A percentile compares a stretch with the other conserved stretches of the same genome.
Evolutionary conservation across 768 basidiomycete species (phyloP).

Genomic region (Rubroboletus satanas): DNA sequence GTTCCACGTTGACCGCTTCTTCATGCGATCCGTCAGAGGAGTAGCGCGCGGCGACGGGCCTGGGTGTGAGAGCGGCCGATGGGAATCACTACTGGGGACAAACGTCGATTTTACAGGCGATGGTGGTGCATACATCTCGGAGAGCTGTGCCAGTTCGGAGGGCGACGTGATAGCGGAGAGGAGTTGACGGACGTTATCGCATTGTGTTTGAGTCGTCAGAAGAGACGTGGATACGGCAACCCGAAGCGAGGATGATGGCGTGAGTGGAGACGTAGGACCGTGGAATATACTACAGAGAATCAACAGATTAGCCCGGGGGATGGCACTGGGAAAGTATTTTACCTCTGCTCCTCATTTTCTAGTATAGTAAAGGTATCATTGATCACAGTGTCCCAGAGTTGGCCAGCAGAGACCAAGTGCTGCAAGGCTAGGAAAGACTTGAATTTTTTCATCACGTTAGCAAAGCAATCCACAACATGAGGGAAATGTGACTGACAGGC

Average conservation of each 20-base stretch:
- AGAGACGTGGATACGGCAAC: conserved; percentile 70
- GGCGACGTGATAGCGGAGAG: conserved; percentile 74
- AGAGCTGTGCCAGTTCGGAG: conserved; percentile 66
- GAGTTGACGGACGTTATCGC: conserved; percentile 76
- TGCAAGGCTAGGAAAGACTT: conserved; percentile 66
- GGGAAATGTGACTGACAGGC: conserved; percentile 40
- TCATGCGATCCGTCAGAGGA: conserved; percentile 23
- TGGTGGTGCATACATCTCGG: conserved; percentile 87
- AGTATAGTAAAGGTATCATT: conserved; percentile 63
- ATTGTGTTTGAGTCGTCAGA: conserved; percentile 72
- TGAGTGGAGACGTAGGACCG: conserved; percentile 38
- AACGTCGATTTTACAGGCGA: conserved; percentile 44
- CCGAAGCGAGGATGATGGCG: conserved; percentile 42
- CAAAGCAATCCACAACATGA: not conserved
- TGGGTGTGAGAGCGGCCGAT: conserved; percentile 46
- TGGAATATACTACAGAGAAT: conserved; percentile 32
- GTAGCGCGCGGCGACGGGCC: conserved; percentile 21
- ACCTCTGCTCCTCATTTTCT: conserved; percentile 72
- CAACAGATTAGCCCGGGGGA: not conserved
- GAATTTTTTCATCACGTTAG: conserved; percentile 5
- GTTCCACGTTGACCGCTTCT: conserved; percentile 75
- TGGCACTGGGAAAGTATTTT: conserved; percentile 10
- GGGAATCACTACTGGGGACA: conserved; percentile 22
- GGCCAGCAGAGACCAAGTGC: conserved; percentile 62
- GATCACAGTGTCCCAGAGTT: conserved; percentile 70